These are phyloP conservation scores for Phoenix dactylifera DNA, from an alignment of 176 grass and related monocot genomes.

Conservation along the genomic window DNA sequence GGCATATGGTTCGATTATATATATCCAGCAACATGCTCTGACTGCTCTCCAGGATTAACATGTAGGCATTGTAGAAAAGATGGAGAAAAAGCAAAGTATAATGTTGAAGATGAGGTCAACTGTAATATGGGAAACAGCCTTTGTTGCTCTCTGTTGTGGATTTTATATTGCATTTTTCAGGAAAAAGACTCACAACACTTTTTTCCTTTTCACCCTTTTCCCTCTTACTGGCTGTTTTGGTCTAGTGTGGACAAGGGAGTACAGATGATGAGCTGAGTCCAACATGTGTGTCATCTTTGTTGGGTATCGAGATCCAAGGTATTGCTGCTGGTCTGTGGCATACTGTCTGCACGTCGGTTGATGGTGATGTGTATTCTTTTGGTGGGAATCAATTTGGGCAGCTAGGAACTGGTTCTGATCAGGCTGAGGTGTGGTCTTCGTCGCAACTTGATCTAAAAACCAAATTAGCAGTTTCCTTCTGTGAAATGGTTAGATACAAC, in stretches of 20 bases:
- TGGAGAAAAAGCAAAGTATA: constrained; percentile 23
- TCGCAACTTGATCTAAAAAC: too few relatives aligned
- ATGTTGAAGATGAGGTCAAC: constrained; percentile 23
- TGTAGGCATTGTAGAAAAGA: constrained; percentile 25
- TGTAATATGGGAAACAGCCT: constrained; percentile 22
- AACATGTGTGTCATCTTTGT: constrained; percentile 77
- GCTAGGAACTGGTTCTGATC: constrained; percentile 93
- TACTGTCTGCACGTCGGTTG: constrained; percentile 75
- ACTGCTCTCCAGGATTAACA: constrained; percentile 18
- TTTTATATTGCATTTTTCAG: background rate
- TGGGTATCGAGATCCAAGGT: constrained; percentile 74
- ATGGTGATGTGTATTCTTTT: constrained; percentile 92
- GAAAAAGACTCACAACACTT: background rate
- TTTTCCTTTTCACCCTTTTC: constrained; percentile 8
- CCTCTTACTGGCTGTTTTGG: constrained; percentile 19
- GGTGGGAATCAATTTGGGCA: constrained; percentile 98
- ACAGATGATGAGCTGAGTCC: constrained; percentile 89
- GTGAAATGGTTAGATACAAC: background rate
- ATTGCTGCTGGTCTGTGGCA: constrained; percentile 93
- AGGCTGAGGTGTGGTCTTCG: constrained; percentile 60
- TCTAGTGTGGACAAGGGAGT: constrained; percentile 88
- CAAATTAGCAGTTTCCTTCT: too few relatives aligned
- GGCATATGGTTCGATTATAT: too few relatives aligned
- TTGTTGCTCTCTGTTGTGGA: background rate
- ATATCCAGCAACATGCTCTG: background rate